Conservation (phyloP, 352 stramenopile genomes). For the Hyaloperonospora arabidopsidis region DNA sequence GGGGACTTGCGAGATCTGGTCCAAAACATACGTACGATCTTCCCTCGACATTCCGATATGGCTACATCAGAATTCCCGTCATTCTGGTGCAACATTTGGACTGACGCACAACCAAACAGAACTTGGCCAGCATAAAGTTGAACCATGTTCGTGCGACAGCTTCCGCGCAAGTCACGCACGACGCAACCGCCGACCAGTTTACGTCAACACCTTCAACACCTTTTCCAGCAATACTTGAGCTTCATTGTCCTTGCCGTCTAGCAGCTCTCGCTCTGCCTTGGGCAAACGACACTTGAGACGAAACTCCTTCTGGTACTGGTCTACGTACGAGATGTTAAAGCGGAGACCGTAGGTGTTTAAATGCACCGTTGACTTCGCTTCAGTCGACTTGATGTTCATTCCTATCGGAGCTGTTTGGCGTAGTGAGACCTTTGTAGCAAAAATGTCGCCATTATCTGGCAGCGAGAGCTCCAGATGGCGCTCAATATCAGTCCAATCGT, state of each 20-base stretch:
- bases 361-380: conserved; percentile 18
- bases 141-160: neutral
- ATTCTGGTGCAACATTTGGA: neutral
- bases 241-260: conserved; percentile 20
- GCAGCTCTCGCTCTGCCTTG: conserved; percentile 12
- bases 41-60: conserved; percentile 21
- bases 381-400: conserved; percentile 20
- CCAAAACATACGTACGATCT: conserved; percentile 19
- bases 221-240: conserved; percentile 24
- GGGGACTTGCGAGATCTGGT: neutral
- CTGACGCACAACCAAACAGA: neutral
- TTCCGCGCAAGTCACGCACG: too few relatives aligned
- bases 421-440: conserved; percentile 18
- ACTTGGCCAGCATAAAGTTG: neutral
- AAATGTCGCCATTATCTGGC: conserved; percentile 17
- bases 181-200: neutral
- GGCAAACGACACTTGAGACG: conserved; percentile 28
- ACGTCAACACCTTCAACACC: conserved; percentile 20
- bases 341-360: conserved; percentile 18
- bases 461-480: conserved; percentile 19
- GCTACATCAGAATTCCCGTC: conserved; percentile 9
- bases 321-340: conserved; percentile 23
- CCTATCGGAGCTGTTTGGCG: conserved; percentile 9
- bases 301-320: conserved; percentile 26
- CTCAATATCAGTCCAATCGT: conserved; percentile 14